phyloP scores from a whole-genome alignment of 2,329 filamentous ascomycete genomes.

The Talaromyces sp. region DNA sequence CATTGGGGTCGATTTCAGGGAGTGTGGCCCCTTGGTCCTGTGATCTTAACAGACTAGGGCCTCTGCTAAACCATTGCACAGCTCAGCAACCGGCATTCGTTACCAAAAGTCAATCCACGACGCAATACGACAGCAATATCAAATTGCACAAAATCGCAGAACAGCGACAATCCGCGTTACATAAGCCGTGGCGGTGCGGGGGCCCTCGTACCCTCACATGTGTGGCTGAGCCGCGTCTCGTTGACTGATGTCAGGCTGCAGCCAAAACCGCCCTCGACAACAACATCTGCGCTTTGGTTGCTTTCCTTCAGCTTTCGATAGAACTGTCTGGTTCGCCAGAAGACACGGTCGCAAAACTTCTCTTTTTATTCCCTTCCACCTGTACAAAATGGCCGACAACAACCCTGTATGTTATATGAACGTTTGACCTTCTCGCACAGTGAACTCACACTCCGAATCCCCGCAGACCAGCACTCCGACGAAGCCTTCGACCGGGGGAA shows the following conservation, averaged over 20 bases:
- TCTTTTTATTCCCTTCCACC: background rate
- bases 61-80: background rate
- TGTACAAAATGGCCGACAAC: background rate
- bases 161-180: background rate
- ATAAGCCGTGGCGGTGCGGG: background rate
- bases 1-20: constrained; percentile 23
- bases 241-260: background rate
- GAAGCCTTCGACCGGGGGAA: constrained; percentile 27
- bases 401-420: background rate
- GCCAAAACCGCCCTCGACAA: background rate
- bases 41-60: background rate
- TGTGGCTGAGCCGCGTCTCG: background rate
- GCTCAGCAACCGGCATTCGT: background rate
- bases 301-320: background rate
- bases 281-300: background rate
- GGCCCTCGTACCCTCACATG: background rate
- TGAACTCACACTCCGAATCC: background rate
- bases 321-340: background rate
- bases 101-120: background rate
- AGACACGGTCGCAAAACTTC: background rate
- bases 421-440: background rate
- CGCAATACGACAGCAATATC: background rate
- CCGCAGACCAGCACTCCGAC: constrained; percentile 26
- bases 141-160: background rate
- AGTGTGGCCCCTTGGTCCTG: background rate